These are phyloP conservation scores for Cryptococcus hybrid DNA, from an alignment of 1,284 basidiomycete genomes.

Conservation along the genomic window DNA sequence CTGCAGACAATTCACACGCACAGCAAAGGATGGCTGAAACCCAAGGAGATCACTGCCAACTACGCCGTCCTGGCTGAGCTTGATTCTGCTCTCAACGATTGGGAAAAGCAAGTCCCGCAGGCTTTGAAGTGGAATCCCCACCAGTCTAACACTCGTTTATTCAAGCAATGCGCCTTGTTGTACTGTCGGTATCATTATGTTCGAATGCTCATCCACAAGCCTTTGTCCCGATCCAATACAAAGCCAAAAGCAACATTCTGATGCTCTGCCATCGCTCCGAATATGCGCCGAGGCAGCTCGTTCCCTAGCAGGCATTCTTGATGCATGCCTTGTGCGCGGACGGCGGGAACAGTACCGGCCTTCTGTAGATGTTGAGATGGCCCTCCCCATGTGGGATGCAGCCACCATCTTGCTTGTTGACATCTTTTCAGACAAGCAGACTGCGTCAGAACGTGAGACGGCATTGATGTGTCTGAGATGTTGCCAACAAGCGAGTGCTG, in stretches of 20 bases:
- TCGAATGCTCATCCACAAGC: conserved; percentile 71
- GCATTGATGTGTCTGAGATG: conserved; percentile 69
- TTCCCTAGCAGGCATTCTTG: conserved; percentile 70
- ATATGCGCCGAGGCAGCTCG: conserved; percentile 82
- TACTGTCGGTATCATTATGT: conserved; percentile 66
- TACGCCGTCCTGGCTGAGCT: conserved; percentile 68
- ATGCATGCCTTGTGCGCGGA: conserved; percentile 49
- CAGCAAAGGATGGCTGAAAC: conserved; percentile 58
- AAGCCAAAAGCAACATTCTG: conserved; percentile 36
- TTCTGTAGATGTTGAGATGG: conserved; percentile 27
- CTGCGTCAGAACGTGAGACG: conserved; percentile 58
- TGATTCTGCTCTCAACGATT: conserved; percentile 67
- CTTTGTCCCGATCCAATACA: conserved; percentile 60
- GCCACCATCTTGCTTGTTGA: conserved; percentile 68
- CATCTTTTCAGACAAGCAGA: conserved; percentile 69
- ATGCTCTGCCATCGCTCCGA: conserved; percentile 61
- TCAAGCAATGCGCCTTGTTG: conserved; percentile 67
- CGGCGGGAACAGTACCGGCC: conserved; percentile 33
- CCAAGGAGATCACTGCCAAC: conserved; percentile 63
- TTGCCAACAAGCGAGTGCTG: conserved; percentile 62
- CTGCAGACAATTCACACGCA: conserved; percentile 71
- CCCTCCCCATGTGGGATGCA: conserved; percentile 59
- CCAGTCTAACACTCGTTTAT: conserved; percentile 60
- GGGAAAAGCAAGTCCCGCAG: conserved; percentile 70
- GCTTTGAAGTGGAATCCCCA: conserved; percentile 72